phyloP scores from a whole-genome alignment of 139 green algal genomes.

The Closterium sp. region DNA sequence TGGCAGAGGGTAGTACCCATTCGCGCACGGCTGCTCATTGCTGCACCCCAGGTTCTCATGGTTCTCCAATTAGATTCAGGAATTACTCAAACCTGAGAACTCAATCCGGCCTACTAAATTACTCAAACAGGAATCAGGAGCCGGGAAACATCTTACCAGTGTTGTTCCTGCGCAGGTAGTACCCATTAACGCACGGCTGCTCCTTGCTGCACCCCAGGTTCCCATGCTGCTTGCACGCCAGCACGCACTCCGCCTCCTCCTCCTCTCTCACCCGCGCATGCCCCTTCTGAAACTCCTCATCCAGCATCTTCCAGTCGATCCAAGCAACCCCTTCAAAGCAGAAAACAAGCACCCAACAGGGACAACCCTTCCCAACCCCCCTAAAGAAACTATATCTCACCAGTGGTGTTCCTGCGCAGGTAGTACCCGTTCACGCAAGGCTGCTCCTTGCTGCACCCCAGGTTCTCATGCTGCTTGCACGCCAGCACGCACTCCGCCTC shows the following conservation, averaged over 20 bases:
- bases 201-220: background rate
- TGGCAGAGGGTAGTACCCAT: background rate
- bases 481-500: constrained; percentile 6
- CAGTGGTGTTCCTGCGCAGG: background rate
- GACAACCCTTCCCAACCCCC: no score
- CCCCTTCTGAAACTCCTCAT: background rate
- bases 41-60: no score
- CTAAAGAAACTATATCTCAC: no score
- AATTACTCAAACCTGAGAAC: no score
- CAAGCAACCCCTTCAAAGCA: no score
- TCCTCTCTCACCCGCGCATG: background rate
- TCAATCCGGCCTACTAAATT: no score
- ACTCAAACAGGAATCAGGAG: no score
- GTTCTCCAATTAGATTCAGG: no score
- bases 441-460: background rate
- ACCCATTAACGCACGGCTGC: background rate
- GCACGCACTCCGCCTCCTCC: background rate
- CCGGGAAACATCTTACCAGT: background rate
- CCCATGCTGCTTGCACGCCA: background rate
- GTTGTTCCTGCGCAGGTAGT: background rate
- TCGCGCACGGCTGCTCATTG: background rate
- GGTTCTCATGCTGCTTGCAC: background rate
- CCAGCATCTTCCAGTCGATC: background rate
- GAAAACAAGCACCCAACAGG: no score
- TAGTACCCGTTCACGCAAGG: background rate